Evolutionary conservation across 148 eudicot species (phyloP).

Genomic region (Vaccinium macrocarpon): DNA sequence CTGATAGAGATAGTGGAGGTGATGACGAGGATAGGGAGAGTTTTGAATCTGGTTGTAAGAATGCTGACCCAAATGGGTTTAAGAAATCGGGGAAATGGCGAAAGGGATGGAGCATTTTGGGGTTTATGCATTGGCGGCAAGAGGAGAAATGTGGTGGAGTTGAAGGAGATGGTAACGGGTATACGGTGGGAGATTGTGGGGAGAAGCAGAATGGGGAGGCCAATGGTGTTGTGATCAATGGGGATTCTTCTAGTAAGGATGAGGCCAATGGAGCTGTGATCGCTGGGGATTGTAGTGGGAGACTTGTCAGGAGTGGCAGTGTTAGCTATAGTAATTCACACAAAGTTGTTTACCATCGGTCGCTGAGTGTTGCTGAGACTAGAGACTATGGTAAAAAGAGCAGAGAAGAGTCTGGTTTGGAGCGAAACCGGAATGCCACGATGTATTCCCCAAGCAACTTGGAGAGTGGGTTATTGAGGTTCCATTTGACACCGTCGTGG

Average conservation of each 20-base stretch:
- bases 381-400: constrained; percentile 31
- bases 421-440: constrained; percentile 40
- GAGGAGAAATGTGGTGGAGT: constrained; percentile 30
- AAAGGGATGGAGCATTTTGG: constrained; percentile 58
- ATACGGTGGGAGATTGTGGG: constrained; percentile 15
- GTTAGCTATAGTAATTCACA: constrained; percentile 30
- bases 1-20: constrained; percentile 57
- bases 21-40: constrained; percentile 51
- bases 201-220: constrained; percentile 26
- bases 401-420: constrained; percentile 35
- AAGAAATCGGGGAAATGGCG: constrained; percentile 64
- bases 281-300: constrained; percentile 20
- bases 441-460: constrained; percentile 40
- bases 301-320: constrained; percentile 42
- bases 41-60: constrained; percentile 39
- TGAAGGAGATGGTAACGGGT: constrained; percentile 12
- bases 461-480: constrained; percentile 53
- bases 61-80: constrained; percentile 27
- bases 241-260: not conserved
- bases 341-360: constrained; percentile 19
- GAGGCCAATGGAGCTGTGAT: constrained; percentile 12
- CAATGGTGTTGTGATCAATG: not conserved
- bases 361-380: constrained; percentile 30
- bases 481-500: constrained; percentile 79
- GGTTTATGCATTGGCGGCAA: constrained; percentile 34